phyloP scores from a whole-genome alignment of 225 moss, liverwort and hornwort genomes.

The Bryoerythrophyllum caledonicum region DNA sequence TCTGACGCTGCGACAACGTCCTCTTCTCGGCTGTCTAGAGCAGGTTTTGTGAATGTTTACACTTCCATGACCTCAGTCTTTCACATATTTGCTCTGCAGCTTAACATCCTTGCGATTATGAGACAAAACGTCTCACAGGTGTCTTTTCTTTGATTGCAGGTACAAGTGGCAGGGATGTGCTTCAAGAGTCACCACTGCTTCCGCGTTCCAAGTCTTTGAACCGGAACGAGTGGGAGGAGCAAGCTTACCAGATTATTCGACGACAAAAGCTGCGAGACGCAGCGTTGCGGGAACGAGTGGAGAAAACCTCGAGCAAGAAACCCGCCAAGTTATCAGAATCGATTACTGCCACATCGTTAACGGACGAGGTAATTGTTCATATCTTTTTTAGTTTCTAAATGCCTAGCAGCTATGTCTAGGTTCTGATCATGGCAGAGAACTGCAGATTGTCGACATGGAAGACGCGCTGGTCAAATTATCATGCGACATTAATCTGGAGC shows the following conservation, averaged over 20 bases:
- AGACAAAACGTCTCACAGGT: background rate
- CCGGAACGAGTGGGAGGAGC: conserved; percentile 68
- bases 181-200: conserved; percentile 20
- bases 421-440: background rate
- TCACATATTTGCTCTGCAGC: background rate
- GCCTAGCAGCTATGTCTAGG: background rate
- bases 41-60: background rate
- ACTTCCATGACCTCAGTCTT: background rate
- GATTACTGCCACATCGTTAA: background rate
- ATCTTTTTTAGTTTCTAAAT: background rate
- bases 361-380: conserved; percentile 13
- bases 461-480: conserved; percentile 44
- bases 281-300: conserved; percentile 25
- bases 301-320: conserved; percentile 23
- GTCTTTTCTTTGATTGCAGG: conserved; percentile 13
- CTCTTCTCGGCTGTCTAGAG: conserved; percentile 20
- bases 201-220: conserved; percentile 32
- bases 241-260: conserved; percentile 68
- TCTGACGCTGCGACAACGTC: background rate
- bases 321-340: conserved; percentile 8
- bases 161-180: conserved; percentile 31
- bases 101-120: background rate
- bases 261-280: conserved; percentile 64
- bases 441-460: conserved; percentile 33
- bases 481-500: conserved; percentile 48